A percentile compares a stretch with the other conserved stretches of the same genome.
phyloP scores from a whole-genome alignment of 176 grass and related monocot genomes.

The Oryza meyeriana region DNA sequence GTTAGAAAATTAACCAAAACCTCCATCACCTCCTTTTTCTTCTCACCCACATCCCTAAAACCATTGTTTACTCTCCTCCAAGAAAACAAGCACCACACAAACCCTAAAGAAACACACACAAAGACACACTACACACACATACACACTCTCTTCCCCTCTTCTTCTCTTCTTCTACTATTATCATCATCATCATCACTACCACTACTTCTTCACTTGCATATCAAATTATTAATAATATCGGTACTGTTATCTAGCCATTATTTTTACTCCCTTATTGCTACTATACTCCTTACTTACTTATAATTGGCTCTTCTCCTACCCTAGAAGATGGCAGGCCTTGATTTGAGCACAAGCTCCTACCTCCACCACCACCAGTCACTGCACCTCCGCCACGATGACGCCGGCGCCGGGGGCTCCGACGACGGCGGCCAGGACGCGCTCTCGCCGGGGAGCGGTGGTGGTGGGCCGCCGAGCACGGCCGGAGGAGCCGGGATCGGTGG shows the following conservation, averaged over 20 bases:
- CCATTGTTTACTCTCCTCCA: slow-evolving; percentile 67
- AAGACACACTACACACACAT: neutral
- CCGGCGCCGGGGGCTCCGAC: slow-evolving; percentile 7
- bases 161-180: slow-evolving; percentile 36
- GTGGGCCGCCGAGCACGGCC: neutral
- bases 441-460: neutral
- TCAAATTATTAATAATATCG: slow-evolving; percentile 69
- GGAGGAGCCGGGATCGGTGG: slow-evolving; percentile 30
- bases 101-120: slow-evolving; percentile 51
- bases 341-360: slow-evolving; percentile 86
- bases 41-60: slow-evolving; percentile 48
- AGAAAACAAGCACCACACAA: slow-evolving; percentile 64
- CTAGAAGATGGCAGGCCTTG: slow-evolving; percentile 83
- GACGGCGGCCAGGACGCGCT: slow-evolving; percentile 4
- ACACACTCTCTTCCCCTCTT: neutral
- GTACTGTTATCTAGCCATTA: slow-evolving; percentile 64
- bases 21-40: slow-evolving; percentile 13
- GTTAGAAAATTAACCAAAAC: neutral
- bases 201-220: slow-evolving; percentile 43
- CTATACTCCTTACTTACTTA: slow-evolving; percentile 51
- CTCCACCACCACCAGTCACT: slow-evolving; percentile 57
- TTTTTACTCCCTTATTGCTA: slow-evolving; percentile 50
- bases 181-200: slow-evolving; percentile 49
- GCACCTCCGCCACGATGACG: slow-evolving; percentile 36
- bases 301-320: slow-evolving; percentile 51